phyloP scores from a whole-genome alignment of 768 basidiomycete species.

The Pisolithus orientalis region DNA sequence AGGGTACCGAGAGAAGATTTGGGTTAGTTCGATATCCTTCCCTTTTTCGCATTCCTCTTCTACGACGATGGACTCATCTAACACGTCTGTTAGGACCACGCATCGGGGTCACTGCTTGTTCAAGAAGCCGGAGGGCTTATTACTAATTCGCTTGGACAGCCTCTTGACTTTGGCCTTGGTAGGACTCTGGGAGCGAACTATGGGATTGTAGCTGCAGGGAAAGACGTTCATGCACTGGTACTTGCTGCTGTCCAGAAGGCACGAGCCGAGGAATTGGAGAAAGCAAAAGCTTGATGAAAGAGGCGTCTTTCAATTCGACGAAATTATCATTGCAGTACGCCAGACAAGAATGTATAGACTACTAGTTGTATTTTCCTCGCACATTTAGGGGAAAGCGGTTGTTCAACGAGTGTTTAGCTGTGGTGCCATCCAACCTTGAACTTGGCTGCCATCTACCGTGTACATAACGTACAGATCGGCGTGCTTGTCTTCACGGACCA shows the following conservation, averaged over 20 bases:
- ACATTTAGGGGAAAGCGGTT: too few species aligned
- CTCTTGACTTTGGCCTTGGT: conserved; percentile 82
- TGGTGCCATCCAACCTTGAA: too few species aligned
- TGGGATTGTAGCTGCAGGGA: conserved; percentile 81
- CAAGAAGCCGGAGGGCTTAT: conserved; percentile 88
- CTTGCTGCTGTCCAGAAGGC: conserved; percentile 71
- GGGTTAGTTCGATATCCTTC: conserved; percentile 45
- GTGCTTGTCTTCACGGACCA: too few species aligned
- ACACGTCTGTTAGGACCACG: conserved; percentile 64
- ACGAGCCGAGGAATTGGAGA: conserved; percentile 21
- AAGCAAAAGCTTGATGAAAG: conserved; percentile 3
- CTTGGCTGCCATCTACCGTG: too few species aligned
- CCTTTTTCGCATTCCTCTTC: too few species aligned
- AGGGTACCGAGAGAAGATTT: conserved; percentile 93
- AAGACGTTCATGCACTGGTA: conserved; percentile 60
- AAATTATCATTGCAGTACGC: too few species aligned
- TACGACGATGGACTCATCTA: not conserved
- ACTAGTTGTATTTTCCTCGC: too few species aligned
- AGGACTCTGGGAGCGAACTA: conserved; percentile 80
- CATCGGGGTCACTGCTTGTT: conserved; percentile 77
- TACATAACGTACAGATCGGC: too few species aligned
- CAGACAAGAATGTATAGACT: too few species aligned
- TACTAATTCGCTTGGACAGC: conserved; percentile 72
- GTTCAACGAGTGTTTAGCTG: too few species aligned
- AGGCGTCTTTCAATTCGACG: too few species aligned